Base-by-base conservation (phyloP, 768 basidiomycete genomes). In the Cytidiella melzeri region DNA sequence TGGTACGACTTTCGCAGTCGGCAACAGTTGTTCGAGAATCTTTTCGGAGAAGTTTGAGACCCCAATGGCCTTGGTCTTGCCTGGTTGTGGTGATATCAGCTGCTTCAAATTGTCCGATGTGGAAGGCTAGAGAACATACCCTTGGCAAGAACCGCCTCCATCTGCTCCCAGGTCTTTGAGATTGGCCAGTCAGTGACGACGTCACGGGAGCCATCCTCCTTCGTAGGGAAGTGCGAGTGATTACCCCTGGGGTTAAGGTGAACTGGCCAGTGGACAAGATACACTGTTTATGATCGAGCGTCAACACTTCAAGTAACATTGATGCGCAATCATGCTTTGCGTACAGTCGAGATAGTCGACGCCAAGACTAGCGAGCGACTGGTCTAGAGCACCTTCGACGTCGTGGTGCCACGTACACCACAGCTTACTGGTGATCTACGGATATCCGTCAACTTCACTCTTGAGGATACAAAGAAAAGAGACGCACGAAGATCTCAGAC, bases 201-300 rank as follows among this genome's bases (percentile, higher is more conserved):
- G 60, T 89, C 87, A 30, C 87, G 75, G 56, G 70, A 74, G 49
- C 87, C 79, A 60, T 83, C 72, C 0, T 81, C 75, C 28, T 76
- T 78, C 11, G 69, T 72, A 7, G 83, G 84, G 64, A 84, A 70
- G 20, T 69, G 54, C 7, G 71, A 77, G 59, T 84, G 75, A 61
- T 81, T 85, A 30, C 83, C 84, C 21, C 79, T 77, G 10, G 80
- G 77, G 59, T 85, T 86, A 57, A 86, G 60, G 25, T 84, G 72
- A n/a, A 91, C 67, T 1, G 90, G 91, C 88, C 89, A 92, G 63
- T 90, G 87, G 19, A 90, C 63, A 23, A 88, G 74, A 58, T 83
- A 85, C 48, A 87, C 76, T 72, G 44, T 3, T 13, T 9, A 36
- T n/a, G 24, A 37, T 50, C 56, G 21, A 28, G 3, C 19, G 23